A percentile compares a stretch with the other conserved stretches of the same genome.
Evolutionary conservation across 805 yeast genomes (phyloP).

Genomic region (Suhomyces emberorum): DNA sequence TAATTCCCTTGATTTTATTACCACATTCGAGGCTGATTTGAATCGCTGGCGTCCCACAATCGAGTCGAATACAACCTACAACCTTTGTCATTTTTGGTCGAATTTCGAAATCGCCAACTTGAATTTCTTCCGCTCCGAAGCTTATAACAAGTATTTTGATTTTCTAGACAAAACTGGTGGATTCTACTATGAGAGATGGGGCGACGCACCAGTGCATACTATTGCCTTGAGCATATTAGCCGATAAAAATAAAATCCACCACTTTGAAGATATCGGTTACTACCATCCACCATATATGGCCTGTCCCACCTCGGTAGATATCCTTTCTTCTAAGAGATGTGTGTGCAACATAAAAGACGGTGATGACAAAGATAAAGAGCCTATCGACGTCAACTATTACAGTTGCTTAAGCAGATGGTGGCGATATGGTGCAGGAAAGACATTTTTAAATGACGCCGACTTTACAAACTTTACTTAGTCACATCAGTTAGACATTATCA

Average conservation of each 20-base stretch:
- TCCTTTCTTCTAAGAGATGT: constrained; percentile 35
- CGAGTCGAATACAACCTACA: constrained; percentile 29
- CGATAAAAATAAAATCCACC: constrained; percentile 38
- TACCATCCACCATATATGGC: constrained; percentile 42
- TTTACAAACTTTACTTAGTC: too few species aligned
- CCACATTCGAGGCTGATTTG: constrained; percentile 38
- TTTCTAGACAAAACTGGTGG: constrained; percentile 49
- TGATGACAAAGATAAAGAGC: constrained; percentile 16
- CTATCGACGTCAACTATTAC: constrained; percentile 45
- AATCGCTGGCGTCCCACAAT: constrained; percentile 14
- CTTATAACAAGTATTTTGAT: constrained; percentile 45
- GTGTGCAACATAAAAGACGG: constrained; percentile 24
- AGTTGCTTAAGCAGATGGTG: constrained; percentile 78
- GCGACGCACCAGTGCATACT: constrained; percentile 50
- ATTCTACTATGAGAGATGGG: constrained; percentile 60
- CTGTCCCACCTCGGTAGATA: constrained; percentile 36
- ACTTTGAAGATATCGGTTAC: constrained; percentile 45
- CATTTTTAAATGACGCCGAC: constrained; percentile 46
- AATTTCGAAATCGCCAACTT: constrained; percentile 58
- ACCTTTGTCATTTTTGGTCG: constrained; percentile 64
- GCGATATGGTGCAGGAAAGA: constrained; percentile 63
- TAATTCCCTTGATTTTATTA: constrained; percentile 47
- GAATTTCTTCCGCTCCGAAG: constrained; percentile 46
- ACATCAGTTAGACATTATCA: too few species aligned
- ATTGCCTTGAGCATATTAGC: constrained; percentile 33